Percentiles rank a stretch among this genome's conserved stretches.
Conservation (phyloP, 2,329 filamentous ascomycete species). For the Stachybotrys echinatus region DNA sequence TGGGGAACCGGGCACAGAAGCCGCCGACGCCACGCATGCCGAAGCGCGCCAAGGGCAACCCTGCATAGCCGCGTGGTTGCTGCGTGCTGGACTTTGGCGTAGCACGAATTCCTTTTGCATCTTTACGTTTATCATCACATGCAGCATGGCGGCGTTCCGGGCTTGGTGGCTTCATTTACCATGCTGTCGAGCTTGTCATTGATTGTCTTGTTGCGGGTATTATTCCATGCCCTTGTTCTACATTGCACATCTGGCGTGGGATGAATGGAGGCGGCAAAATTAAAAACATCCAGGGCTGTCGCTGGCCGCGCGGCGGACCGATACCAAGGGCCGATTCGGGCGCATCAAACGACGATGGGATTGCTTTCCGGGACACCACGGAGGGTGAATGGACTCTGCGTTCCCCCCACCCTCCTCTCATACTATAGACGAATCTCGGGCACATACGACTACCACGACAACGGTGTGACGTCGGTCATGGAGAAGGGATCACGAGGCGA, state of each 20-base stretch:
- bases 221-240: background rate
- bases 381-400: too few species aligned
- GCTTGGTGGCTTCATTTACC: constrained; percentile 13
- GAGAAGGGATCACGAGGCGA: background rate
- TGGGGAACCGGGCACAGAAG: constrained; percentile 44
- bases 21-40: constrained; percentile 52
- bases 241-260: background rate
- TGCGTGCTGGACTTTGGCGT: constrained; percentile 13
- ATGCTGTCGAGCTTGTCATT: background rate
- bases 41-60: constrained; percentile 49
- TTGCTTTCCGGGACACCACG: too few species aligned
- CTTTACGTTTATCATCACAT: constrained; percentile 23
- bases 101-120: constrained; percentile 2
- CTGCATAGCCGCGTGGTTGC: constrained; percentile 4
- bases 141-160: constrained; percentile 30
- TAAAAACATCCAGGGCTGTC: too few species aligned
- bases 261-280: too few species aligned
- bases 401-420: background rate
- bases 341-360: too few species aligned
- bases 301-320: too few species aligned
- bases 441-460: background rate
- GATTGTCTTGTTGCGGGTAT: background rate
- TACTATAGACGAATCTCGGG: background rate
- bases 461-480: too few species aligned
- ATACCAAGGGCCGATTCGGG: too few species aligned